A percentile compares a stretch with the other conserved stretches of the same genome.
phyloP scores from a whole-genome alignment of 148 eudicot species.

The Cornus florida region DNA sequence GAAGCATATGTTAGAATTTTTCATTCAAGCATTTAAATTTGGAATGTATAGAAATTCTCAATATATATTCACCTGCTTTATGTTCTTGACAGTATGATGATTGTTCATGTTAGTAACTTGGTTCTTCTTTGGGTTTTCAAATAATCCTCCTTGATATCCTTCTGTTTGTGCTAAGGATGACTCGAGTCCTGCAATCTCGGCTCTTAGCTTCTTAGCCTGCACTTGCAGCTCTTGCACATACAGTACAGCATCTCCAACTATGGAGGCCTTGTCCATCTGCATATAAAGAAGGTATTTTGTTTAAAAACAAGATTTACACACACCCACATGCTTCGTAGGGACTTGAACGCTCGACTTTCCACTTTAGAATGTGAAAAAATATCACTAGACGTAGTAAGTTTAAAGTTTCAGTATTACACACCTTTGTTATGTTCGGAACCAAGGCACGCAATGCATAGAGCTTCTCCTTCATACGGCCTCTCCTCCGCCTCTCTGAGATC shows the following conservation, averaged over 20 bases:
- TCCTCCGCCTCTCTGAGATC: conserved; percentile 72
- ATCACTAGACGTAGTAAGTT: no score
- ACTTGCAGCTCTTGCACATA: conserved; percentile 73
- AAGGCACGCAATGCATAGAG: conserved; percentile 83
- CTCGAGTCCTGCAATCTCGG: conserved; percentile 58
- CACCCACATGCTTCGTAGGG: no score
- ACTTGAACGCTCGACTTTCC: no score
- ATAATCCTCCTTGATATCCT: conserved; percentile 20
- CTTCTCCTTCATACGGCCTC: conserved; percentile 93
- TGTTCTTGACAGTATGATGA: conserved; percentile 39
- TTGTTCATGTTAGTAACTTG: conserved; percentile 14
- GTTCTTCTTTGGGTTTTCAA: conserved; percentile 21
- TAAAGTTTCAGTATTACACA: not conserved
- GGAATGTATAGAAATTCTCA: not conserved
- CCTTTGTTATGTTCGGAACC: conserved; percentile 96
- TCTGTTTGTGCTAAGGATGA: conserved; percentile 36
- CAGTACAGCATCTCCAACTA: conserved; percentile 80
- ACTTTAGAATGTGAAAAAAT: no score
- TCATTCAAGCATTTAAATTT: not conserved
- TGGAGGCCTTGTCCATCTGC: conserved; percentile 99
- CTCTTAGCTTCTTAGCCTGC: conserved; percentile 59
- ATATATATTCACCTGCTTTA: conserved; percentile 52
- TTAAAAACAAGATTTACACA: no score
- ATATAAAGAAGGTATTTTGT: not conserved
- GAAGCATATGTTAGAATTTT: not conserved